These are phyloP conservation scores for Kwoniella newhampshirensis DNA, from an alignment of 768 basidiomycete species.

Conservation along the genomic window DNA sequence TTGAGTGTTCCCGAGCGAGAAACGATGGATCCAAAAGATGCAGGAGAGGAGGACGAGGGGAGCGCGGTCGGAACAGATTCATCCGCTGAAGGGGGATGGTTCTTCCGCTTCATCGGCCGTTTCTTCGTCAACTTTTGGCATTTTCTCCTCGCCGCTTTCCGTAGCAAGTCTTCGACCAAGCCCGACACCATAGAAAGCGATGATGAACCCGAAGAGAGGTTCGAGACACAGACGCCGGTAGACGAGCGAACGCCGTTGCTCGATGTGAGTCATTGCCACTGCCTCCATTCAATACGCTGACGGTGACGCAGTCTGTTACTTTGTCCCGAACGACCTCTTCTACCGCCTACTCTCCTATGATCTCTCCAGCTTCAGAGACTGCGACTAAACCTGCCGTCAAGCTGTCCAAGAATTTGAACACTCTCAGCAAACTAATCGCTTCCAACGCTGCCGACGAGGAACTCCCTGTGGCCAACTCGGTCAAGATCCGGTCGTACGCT, in stretches of 20 bases:
- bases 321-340: slow-evolving; percentile 24
- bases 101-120: slow-evolving; percentile 17
- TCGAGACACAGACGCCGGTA: not conserved
- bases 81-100: slow-evolving; percentile 12
- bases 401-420: not conserved
- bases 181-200: not conserved
- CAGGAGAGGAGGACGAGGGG: not conserved
- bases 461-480: slow-evolving; percentile 5
- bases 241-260: slow-evolving; percentile 25
- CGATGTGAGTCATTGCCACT: slow-evolving; percentile 7
- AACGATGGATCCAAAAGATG: not conserved
- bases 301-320: slow-evolving; percentile 1
- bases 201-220: slow-evolving; percentile 3
- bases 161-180: not conserved
- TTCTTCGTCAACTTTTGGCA: slow-evolving; percentile 25
- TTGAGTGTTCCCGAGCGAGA: no score
- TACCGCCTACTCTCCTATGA: slow-evolving; percentile 12
- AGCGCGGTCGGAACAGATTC: not conserved
- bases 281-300: not conserved
- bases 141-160: slow-evolving; percentile 12
- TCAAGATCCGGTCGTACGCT: slow-evolving; percentile 14
- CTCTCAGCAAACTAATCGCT: not conserved
- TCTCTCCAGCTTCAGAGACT: slow-evolving; percentile 7
- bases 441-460: not conserved
- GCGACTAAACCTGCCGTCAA: slow-evolving; percentile 2